A percentile compares a stretch with the other conserved stretches of the same genome.
phyloP scores from a whole-genome alignment of 2,329 filamentous ascomycete species.

The Trichoderma koningii region DNA sequence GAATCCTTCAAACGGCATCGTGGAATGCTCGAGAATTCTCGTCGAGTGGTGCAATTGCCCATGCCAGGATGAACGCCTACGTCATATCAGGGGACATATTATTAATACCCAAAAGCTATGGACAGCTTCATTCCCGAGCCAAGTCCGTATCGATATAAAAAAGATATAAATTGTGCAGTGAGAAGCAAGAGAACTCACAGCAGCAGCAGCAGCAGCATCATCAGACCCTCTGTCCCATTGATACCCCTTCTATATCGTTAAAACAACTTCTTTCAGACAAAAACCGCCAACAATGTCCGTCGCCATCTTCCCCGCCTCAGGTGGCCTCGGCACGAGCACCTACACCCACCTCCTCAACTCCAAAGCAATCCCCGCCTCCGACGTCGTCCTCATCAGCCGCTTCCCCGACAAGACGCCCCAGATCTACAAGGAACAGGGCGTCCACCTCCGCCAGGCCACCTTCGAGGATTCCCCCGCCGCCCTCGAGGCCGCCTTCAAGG shows the following conservation, averaged over 20 bases:
- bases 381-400: slow-evolving; percentile 16
- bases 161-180: not conserved
- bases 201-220: not conserved
- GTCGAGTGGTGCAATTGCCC: too few species aligned
- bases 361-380: not conserved
- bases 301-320: slow-evolving; percentile 23
- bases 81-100: not conserved
- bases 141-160: not conserved
- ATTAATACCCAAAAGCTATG: not conserved
- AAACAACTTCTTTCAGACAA: too few species aligned
- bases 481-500: slow-evolving; percentile 12
- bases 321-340: slow-evolving; percentile 20
- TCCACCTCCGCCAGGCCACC: slow-evolving; percentile 4
- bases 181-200: not conserved
- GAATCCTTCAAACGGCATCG: too few species aligned
- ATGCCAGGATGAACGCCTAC: too few species aligned
- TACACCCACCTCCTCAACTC: slow-evolving; percentile 17
- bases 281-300: slow-evolving; percentile 2
- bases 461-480: not conserved
- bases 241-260: not conserved
- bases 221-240: not conserved
- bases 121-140: not conserved
- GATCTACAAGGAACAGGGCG: not conserved
- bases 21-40: too few species aligned
- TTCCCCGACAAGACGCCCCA: slow-evolving; percentile 13